Evolutionary conservation across 805 yeast species (phyloP), one percentile per base, ranked within the genome.

Genomic region (Suhomyces sp.): DNA sequence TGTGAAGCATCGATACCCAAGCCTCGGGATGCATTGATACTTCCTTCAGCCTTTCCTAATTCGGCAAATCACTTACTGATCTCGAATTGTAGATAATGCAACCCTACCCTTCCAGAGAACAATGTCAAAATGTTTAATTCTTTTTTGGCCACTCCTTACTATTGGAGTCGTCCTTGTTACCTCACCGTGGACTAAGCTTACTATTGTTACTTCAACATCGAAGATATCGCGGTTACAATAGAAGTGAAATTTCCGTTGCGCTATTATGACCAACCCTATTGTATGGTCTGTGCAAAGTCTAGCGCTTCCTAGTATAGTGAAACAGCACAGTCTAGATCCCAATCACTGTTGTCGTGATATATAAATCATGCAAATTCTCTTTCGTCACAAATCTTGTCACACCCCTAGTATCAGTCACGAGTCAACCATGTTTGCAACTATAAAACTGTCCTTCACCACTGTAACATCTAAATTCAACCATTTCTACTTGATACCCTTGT

Each of bases 401-500:
- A 19, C 22, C 10, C 6, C 6, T 19, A 19, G 22, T 10, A 19
- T 19, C 18, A 13, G 15, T 19, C n/a, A n/a, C n/a, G n/a, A 13
- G 25, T 18, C 17, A 5, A 22, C 11, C 21, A 35, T 35, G 39
- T 28, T 30, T 12, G 15, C 33, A 7, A 16, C 26, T 15, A 15
- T 48, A 8, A 39, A 40, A 15, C 30, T 39, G 8, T 27, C 33
- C 17, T 38, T 45, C 33, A 36, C 37, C 13, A 35, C 33, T 16
- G 20, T 49, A 12, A 53, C 56, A 1, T 45, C 53, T 24, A 48
- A 40, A 17, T 54, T 54, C 39, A 51, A 54, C 36, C 59, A 53
- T 26, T 54, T 53, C 36, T 53, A 52, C 33, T 46, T 41, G 26
- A 45, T 54, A 19, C 59, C 59, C 6, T 39, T 52, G 23, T 54